phyloP scores from a whole-genome alignment of 2,329 filamentous ascomycete genomes.

The Hypoxylon sp. region DNA sequence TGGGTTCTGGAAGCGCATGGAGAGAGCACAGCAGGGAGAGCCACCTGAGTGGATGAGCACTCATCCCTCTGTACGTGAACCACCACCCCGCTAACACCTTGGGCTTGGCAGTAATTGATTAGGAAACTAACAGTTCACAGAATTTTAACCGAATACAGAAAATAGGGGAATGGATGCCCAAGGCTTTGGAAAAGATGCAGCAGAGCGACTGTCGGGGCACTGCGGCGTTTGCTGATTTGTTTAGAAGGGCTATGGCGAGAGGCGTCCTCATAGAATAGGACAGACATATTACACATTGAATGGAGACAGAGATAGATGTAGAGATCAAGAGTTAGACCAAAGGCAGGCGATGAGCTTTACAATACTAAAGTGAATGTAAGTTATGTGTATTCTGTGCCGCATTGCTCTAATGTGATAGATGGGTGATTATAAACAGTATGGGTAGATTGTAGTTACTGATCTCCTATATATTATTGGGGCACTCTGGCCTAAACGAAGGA shows the following conservation, averaged over 20 bases:
- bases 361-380: conserved; percentile 7
- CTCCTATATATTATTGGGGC: background rate
- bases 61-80: conserved; percentile 75
- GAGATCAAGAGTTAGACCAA: background rate
- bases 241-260: conserved; percentile 64
- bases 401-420: background rate
- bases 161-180: conserved; percentile 74
- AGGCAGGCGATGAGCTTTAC: background rate
- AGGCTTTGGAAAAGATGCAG: conserved; percentile 68
- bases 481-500: background rate
- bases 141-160: conserved; percentile 75
- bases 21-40: conserved; percentile 63
- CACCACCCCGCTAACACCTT: background rate
- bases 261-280: conserved; percentile 52
- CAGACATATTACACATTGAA: background rate
- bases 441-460: background rate
- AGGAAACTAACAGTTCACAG: conserved; percentile 53
- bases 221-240: conserved; percentile 67
- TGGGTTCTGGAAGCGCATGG: conserved; percentile 78
- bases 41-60: conserved; percentile 82
- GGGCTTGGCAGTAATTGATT: background rate
- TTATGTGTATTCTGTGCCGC: conserved; percentile 1
- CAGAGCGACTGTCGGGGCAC: conserved; percentile 70
- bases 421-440: background rate
- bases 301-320: conserved; percentile 6